Evolutionary conservation across 768 basidiomycete genomes (phyloP), one percentile per base, ranked within the genome.

Genomic region (Boletus tomentosulus): DNA sequence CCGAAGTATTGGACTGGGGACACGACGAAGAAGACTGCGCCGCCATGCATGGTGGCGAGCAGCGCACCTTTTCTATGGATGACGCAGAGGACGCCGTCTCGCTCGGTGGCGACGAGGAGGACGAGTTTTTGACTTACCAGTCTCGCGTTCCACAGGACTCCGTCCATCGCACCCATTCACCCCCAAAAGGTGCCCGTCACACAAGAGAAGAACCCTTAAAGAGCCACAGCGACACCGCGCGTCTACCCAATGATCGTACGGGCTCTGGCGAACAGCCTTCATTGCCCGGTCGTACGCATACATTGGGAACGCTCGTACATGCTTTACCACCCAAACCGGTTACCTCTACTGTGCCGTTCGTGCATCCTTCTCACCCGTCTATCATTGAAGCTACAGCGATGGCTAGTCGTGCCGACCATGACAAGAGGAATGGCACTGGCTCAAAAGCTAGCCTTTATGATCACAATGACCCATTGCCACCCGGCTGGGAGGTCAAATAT

Each of bases 1-100:
- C 70, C 28, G 87, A 89, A 63, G 70, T 80, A 27, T 74, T 89
- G 38, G 88, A 90, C 72, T 90, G 88, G 88, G 78, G 78, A 4
- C 73, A 78, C 53, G 78, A 78, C 16, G 78, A 78, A 42, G 78
- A 79, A 46, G 74, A 73, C 48, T 53, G 49, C 46, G 75, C 70
- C 41, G 72, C 74, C 61, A 77, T 6, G 9, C 56, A 76, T 56
- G 76, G 76, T 50, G 76, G 78, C 48, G 77, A 77, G 50, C 61
- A 57, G 35, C 61, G 54, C 50, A 56, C 58, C 27, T 56, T 70
- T 27, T 65, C 66, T 35, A 46, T 55, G 11, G 76, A 78, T 56
- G 77, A 78, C 58, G 74, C 74, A 48, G 82, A 83, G 62, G 81
- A 84, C 59, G 78, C 84, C 50, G 82, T 89, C 59, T 89, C 87